Base-by-base conservation (phyloP, 371 early-diverging fungal genomes). In the Rhizopus delemar region DNA sequence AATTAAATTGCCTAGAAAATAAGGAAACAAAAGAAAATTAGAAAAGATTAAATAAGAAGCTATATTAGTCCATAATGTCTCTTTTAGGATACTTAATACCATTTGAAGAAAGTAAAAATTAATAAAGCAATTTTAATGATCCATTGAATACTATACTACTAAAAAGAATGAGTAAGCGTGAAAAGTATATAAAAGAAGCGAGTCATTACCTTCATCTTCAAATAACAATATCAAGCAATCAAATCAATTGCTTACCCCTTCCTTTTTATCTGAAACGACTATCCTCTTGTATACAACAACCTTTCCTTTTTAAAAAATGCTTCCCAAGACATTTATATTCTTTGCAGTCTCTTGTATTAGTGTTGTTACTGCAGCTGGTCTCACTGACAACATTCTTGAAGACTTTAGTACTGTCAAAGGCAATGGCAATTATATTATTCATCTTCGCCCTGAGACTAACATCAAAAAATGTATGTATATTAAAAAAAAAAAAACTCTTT, bases 371-470 rank as follows among this genome's bases (percentile, higher is more conserved):
- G 48, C 56, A 35, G 62, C 50, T 13, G 38, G 56, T 41, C 16
- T 63, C 15, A 57, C 53, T 16, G 34, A 41, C 7, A 34, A 11
- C 11, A 34, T 45, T 15, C 56, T 55, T 29, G 56, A 45, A 55
- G 45, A 45, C 45, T 53, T 49, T 49, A 46, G 39, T n/a, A 48
- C 38, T 5, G 46, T 43, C 5, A 53, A 60, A 22, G 69, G 65
- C 41, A 65, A 65, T 34, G 65, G 70, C 31, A 73, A 74, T 33
- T 74, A 65, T 46, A 74, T 74, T 38, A 57, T 74, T 28, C 74
- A 70, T 58, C 48, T 74, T 38, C 68, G 57, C 22, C 51, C 57
- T 13, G 49, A 55, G 3, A 58, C 63, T 32, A 60, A 65, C 46
- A 62, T 74, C 51, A 68, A 74, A 46, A 61, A 64, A 22, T 74